A percentile compares a stretch with the other conserved stretches of the same genome.
Conservation (phyloP, 2,329 filamentous ascomycete species). For the Hyphodiscus sp. region DNA sequence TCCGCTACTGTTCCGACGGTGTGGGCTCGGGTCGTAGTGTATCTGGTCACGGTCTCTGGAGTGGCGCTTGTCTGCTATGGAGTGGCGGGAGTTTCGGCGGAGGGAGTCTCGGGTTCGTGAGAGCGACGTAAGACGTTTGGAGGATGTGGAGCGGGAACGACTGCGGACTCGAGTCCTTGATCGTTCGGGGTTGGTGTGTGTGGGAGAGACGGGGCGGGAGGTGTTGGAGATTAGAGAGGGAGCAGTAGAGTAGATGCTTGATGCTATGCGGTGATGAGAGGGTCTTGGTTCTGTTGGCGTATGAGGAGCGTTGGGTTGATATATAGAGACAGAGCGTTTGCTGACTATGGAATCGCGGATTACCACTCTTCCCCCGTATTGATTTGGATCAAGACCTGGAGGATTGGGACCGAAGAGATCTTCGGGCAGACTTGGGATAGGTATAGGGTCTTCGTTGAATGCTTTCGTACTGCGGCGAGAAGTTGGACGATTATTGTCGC, state of each 20-base stretch:
- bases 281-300: background rate
- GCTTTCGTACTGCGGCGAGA: conserved; percentile 6
- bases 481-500: conserved; percentile 4
- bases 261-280: conserved; percentile 7
- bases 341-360: conserved; percentile 9
- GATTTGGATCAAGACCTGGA: background rate
- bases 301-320: background rate
- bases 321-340: conserved; percentile 9
- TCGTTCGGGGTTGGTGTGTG: background rate
- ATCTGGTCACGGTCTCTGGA: conserved; percentile 16
- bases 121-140: conserved; percentile 4
- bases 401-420: conserved; percentile 2
- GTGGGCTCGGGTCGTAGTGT: conserved; percentile 15
- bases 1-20: conserved; percentile 11
- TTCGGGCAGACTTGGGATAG: conserved; percentile 9
- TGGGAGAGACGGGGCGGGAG: background rate
- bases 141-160: conserved; percentile 10
- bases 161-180: background rate
- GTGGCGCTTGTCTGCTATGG: conserved; percentile 7
- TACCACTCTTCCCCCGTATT: background rate
- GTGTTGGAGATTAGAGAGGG: conserved; percentile 6
- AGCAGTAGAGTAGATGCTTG: conserved; percentile 14
- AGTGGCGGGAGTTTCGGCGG: conserved; percentile 6
- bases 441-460: background rate
- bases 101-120: conserved; percentile 4